phyloP scores from a whole-genome alignment of 805 yeast genomes.

The Saturnispora hagleri region DNA sequence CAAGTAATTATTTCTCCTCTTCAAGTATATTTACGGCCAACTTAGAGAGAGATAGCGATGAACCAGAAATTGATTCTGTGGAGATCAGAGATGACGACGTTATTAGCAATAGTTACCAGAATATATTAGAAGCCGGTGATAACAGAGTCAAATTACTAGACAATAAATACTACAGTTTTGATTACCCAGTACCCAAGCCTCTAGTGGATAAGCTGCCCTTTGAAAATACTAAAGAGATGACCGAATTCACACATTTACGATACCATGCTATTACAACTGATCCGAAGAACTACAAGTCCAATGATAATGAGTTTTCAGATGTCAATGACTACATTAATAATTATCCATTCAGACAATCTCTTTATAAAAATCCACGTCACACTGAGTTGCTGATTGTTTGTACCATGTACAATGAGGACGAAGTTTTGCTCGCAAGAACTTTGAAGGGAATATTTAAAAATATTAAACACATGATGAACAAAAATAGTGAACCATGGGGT shows the following conservation, averaged over 20 bases:
- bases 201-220: slow-evolving; percentile 41
- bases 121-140: slow-evolving; percentile 23
- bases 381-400: slow-evolving; percentile 82
- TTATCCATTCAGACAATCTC: slow-evolving; percentile 57
- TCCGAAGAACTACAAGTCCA: slow-evolving; percentile 54
- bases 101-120: slow-evolving; percentile 14
- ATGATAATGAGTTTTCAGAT: slow-evolving; percentile 45
- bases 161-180: slow-evolving; percentile 69
- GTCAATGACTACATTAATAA: slow-evolving; percentile 19
- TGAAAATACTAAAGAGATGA: slow-evolving; percentile 28
- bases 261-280: slow-evolving; percentile 93
- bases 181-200: slow-evolving; percentile 71
- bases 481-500: slow-evolving; percentile 61
- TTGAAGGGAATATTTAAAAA: slow-evolving; percentile 86
- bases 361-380: slow-evolving; percentile 63
- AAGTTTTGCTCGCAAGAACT: slow-evolving; percentile 71
- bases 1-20: background rate
- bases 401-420: slow-evolving; percentile 91
- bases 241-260: slow-evolving; percentile 70
- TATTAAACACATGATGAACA: slow-evolving; percentile 60
- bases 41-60: slow-evolving; percentile 24
- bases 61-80: slow-evolving; percentile 20
- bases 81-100: slow-evolving; percentile 7
- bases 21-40: slow-evolving; percentile 15
- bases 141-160: slow-evolving; percentile 41